Evolutionary conservation across 768 basidiomycete genomes (phyloP).

Genomic region (Phlegmacium glaucopus): DNA sequence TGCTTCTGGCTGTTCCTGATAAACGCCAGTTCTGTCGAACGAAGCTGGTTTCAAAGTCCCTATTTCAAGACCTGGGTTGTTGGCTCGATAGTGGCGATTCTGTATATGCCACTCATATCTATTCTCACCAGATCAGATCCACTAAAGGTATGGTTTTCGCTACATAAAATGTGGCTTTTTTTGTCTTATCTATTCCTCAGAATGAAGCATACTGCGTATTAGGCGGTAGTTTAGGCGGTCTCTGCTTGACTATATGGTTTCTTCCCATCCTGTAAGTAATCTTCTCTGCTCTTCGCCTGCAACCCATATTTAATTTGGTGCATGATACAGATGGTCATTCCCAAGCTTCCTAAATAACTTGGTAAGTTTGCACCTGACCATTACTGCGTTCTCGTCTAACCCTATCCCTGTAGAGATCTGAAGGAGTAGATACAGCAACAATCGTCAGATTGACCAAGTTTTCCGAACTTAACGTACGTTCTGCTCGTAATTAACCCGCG

Average conservation of each 20-base stretch:
- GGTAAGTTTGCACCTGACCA: constrained; percentile 36
- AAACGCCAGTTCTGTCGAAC: constrained; percentile 56
- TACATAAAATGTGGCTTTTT: constrained; percentile 1
- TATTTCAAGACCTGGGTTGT: constrained; percentile 75
- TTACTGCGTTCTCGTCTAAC: background rate
- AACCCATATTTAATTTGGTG: constrained; percentile 10
- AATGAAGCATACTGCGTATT: constrained; percentile 69
- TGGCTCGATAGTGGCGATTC: constrained; percentile 57
- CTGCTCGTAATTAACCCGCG: background rate
- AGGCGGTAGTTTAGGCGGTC: constrained; percentile 63
- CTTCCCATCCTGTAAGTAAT: constrained; percentile 54
- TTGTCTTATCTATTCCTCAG: constrained; percentile 33
- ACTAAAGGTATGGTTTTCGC: constrained; percentile 43
- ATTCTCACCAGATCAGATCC: constrained; percentile 58
- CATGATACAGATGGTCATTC: constrained; percentile 52
- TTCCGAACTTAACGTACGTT: constrained; percentile 75
- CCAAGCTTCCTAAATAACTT: constrained; percentile 59
- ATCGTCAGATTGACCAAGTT: constrained; percentile 76
- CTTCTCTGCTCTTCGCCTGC: background rate
- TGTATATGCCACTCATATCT: constrained; percentile 70
- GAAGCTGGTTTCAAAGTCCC: constrained; percentile 72
- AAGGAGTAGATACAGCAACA: constrained; percentile 62
- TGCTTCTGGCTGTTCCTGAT: constrained; percentile 89
- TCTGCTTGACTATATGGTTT: constrained; percentile 73
- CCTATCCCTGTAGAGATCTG: constrained; percentile 38